Conservation (phyloP, 306 rosid genomes). For the Lathyrus tuberosus region DNA sequence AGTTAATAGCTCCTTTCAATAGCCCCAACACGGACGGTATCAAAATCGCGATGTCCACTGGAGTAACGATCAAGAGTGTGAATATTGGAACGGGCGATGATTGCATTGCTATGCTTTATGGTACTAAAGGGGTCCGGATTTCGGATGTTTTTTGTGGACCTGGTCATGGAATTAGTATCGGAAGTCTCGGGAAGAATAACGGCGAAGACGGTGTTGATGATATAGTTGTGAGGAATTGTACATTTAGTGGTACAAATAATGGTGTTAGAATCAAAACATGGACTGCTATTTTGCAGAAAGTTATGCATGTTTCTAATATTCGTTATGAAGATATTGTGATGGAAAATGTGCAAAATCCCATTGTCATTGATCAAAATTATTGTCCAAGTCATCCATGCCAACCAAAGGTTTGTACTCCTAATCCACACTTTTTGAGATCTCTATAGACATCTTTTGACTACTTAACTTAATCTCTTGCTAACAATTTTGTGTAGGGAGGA, state of each 20-base stretch:
- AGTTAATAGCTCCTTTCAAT: constrained; percentile 44
- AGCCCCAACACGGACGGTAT: constrained; percentile 84
- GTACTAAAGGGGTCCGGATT: constrained; percentile 42
- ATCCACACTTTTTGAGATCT: neutral
- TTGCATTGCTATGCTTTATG: constrained; percentile 57
- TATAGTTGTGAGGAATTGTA: constrained; percentile 52
- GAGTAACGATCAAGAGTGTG: constrained; percentile 36
- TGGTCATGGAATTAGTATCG: constrained; percentile 75
- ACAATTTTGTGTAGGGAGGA: constrained; percentile 28
- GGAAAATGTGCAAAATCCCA: constrained; percentile 51
- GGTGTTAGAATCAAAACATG: constrained; percentile 76
- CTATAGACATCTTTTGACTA: neutral
- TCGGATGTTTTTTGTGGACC: constrained; percentile 57
- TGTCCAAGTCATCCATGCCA: constrained; percentile 46
- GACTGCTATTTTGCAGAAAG: constrained; percentile 37
- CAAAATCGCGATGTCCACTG: constrained; percentile 48
- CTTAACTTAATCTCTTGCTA: neutral
- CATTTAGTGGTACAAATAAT: constrained; percentile 41
- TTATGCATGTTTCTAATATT: constrained; percentile 42
- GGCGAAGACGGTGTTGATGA: constrained; percentile 48
- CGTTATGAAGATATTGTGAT: constrained; percentile 55
- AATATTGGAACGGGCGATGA: constrained; percentile 62
- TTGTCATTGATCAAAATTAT: constrained; percentile 62
- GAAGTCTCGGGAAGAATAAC: constrained; percentile 55
- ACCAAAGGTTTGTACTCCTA: constrained; percentile 21